Evolutionary conservation across 176 grass and related monocot genomes (phyloP).

Genomic region (Zea mays): Zm-B73-REFERENCE-NAM-5.0 NC_050101.1:42847001-42847500

Average conservation of each 20-base stretch:
- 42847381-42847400: conserved; percentile 3
- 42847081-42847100: background rate
- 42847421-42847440: conserved; percentile 15
- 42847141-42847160: background rate
- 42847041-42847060: background rate
- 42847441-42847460: conserved; percentile 61
- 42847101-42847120: background rate
- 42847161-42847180: background rate
- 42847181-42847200: background rate
- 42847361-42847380: background rate
- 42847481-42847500: conserved; percentile 94
- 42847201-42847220: background rate
- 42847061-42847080: background rate
- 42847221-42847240: background rate
- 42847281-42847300: background rate
- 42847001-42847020: background rate
- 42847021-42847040: background rate
- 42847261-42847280: background rate
- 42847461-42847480: conserved; percentile 91
- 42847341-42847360: background rate
- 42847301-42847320: background rate
- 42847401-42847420: background rate
- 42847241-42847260: conserved; percentile 11
- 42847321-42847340: background rate
- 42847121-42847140: background rate